Conservation (phyloP, 352 stramenopile species). For the Heterotrichella gracilis region DNA sequence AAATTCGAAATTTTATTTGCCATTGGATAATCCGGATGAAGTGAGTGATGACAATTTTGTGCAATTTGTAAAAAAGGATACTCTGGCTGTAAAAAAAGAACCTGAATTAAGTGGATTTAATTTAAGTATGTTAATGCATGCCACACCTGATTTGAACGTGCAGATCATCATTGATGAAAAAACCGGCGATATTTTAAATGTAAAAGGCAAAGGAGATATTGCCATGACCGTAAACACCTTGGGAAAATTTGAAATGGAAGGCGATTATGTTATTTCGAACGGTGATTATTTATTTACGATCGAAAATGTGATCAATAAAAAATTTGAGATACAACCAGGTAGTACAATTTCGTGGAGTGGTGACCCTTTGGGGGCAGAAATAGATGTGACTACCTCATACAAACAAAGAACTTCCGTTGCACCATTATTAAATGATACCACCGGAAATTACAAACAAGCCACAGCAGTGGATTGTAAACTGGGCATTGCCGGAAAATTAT, state of each 20-base stretch:
- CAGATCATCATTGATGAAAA: slow-evolving; percentile 4
- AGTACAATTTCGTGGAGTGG: background rate
- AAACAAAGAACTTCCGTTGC: background rate
- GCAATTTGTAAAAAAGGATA: background rate
- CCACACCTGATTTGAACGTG: background rate
- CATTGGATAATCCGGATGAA: background rate
- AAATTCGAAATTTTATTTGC: slow-evolving; percentile 5
- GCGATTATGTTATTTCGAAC: background rate
- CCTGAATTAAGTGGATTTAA: background rate
- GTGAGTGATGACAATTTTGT: background rate
- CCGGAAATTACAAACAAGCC: too few relatives aligned
- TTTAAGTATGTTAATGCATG: background rate
- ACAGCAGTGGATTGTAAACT: background rate
- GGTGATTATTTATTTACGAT: slow-evolving; percentile 4
- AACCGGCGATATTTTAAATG: background rate
- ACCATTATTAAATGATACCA: slow-evolving; percentile 7
- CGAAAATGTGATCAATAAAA: slow-evolving; percentile 8
- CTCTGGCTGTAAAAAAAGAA: background rate
- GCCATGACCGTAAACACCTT: background rate
- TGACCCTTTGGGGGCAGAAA: background rate
- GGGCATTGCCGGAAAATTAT: background rate
- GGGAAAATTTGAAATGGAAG: background rate
- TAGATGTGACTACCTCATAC: background rate
- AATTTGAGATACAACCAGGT: background rate
- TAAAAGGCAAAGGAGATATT: background rate